These are phyloP conservation scores for Penicillium sp. DNA, from an alignment of 2,329 filamentous ascomycete species.

Conservation along the genomic window DNA sequence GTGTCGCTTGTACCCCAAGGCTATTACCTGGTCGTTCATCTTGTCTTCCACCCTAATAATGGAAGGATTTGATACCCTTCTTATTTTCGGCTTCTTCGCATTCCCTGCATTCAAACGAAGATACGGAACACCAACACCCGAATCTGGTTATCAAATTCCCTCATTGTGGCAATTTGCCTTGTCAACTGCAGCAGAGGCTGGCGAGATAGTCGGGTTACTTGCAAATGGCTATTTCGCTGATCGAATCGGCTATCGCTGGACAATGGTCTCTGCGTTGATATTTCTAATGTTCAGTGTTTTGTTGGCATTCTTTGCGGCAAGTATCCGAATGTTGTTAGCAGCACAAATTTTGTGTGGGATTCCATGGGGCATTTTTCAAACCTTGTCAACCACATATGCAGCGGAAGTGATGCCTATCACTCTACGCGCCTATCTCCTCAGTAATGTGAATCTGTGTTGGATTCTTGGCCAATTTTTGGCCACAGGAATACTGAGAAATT, in stretches of 20 bases:
- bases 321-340: neutral
- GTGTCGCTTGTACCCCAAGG: neutral
- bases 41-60: slow-evolving; percentile 2
- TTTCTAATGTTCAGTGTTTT: neutral
- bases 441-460: neutral
- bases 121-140: neutral
- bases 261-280: neutral
- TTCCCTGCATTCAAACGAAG: neutral
- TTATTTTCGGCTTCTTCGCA: neutral
- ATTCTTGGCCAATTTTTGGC: neutral
- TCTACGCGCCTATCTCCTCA: neutral
- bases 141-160: neutral
- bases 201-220: neutral
- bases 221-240: neutral
- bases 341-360: neutral
- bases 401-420: slow-evolving; percentile 2
- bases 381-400: neutral
- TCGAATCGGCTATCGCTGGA: slow-evolving; percentile 2
- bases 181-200: neutral
- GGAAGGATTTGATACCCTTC: neutral
- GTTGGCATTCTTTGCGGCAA: neutral
- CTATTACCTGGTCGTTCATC: neutral
- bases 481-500: neutral
- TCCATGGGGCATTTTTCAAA: neutral
- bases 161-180: neutral